Evolutionary conservation across 805 yeast genomes (phyloP), one percentile per base, ranked within the genome.

Genomic region (Yamadazyma sp.): DNA sequence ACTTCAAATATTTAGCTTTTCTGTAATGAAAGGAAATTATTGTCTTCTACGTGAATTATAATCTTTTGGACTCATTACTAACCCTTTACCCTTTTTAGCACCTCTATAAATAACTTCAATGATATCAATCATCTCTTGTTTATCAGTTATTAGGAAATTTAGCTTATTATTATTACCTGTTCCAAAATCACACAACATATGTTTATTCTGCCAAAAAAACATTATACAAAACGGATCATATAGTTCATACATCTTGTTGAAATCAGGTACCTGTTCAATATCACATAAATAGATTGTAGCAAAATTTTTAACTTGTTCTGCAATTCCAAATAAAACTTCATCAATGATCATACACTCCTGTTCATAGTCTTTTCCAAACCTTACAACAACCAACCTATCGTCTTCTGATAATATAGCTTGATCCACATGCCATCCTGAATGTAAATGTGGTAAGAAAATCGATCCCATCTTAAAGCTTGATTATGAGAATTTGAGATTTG

Each of bases 181-280:
- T 2, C 98, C 98, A 58, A 89, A 88, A 66, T 93, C 98, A 60
- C 96, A 86, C 94, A 93, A 80, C 95, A 91, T 89, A 58, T 91
- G 98, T 56, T 87, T 84, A 62, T 91, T 91, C 33, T 94, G 69
- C 62, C 75, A 87, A 58, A 93, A 91, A 54, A 91, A 89, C 98
- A 93, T 93, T 34, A 93, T 69, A 28, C 95, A 81, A 70, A 86
- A 76, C 11, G 96, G 94, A 50, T 89, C 98, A 53, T 81, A 85
- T 29, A 88, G 62, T 55, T 87, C 96, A 55, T 88, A 88, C 91
- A 87, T 86, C 52, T 77, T 71, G 48, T 60, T 91, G 62, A 93
- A 93, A 49, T 88, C 98, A 0, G 91, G 86, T 0, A 93, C 98
- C 49, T 81, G 78, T 40, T 80, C 86, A 8, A 82, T 87, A 59